These are phyloP conservation scores for Penicillium glabrum DNA, from an alignment of 2,329 filamentous ascomycete species.

Conservation along the genomic window DNA sequence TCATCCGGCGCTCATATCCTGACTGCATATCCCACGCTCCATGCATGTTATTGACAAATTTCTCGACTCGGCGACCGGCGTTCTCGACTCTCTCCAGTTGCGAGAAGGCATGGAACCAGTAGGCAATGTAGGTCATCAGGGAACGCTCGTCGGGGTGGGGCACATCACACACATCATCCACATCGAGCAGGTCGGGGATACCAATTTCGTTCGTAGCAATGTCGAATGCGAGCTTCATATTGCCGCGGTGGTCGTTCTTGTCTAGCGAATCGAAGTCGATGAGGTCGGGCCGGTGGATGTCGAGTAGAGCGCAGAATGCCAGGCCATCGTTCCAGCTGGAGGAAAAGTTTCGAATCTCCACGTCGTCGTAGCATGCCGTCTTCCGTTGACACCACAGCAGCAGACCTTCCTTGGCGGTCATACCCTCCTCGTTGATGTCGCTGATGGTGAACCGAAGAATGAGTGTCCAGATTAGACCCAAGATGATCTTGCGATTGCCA, in stretches of 20 bases:
- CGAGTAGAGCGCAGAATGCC: slow-evolving; percentile 91
- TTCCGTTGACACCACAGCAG: slow-evolving; percentile 97
- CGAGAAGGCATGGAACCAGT: slow-evolving; percentile 99
- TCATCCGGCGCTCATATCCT: slow-evolving; percentile 89
- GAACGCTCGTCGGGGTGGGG: slow-evolving; percentile 93
- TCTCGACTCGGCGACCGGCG: slow-evolving; percentile 91
- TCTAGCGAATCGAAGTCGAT: slow-evolving; percentile 96
- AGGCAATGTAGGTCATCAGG: slow-evolving; percentile 99
- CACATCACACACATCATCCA: slow-evolving; percentile 97
- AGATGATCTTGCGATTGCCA: slow-evolving; percentile 94
- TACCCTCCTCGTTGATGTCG: slow-evolving; percentile 96
- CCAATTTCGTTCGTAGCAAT: slow-evolving; percentile 95
- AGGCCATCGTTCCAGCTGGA: slow-evolving; percentile 96
- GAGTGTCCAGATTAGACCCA: slow-evolving; percentile 96
- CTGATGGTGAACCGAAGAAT: slow-evolving; percentile 98
- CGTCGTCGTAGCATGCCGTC: slow-evolving; percentile 96
- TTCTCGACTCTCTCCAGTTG: slow-evolving; percentile 99
- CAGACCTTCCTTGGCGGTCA: slow-evolving; percentile 95
- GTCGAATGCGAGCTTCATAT: slow-evolving; percentile 98
- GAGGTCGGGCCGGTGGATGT: slow-evolving; percentile 94
- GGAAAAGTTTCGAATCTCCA: slow-evolving; percentile 93
- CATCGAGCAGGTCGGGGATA: slow-evolving; percentile 91
- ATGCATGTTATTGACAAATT: slow-evolving; percentile 98
- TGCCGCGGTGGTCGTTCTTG: slow-evolving; percentile 89
- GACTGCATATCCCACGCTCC: slow-evolving; percentile 99